Evolutionary conservation across 2,329 filamentous ascomycete genomes (phyloP).

Genomic region (Penicillium sp.): DNA sequence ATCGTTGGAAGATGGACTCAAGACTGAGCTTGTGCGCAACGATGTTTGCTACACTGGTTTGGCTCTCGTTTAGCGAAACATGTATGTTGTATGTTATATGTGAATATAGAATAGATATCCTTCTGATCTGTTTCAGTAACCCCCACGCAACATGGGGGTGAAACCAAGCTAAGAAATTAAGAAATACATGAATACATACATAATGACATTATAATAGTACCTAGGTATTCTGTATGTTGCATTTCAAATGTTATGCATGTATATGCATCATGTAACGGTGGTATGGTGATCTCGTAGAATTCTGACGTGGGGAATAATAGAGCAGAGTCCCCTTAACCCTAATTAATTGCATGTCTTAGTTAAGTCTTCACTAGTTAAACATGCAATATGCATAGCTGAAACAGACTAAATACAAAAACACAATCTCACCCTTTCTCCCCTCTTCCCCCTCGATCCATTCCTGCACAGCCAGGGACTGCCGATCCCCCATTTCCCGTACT

Average conservation of each 20-base stretch:
- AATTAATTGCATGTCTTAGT: not conserved
- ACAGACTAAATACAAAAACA: not conserved
- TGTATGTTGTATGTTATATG: not conserved
- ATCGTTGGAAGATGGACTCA: conserved; percentile 14
- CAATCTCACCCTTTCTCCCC: not conserved
- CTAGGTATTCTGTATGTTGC: not conserved
- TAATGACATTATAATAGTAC: no score
- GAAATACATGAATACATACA: not conserved
- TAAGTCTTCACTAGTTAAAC: no score
- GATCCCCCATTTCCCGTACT: not conserved
- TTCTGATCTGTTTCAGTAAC: not conserved
- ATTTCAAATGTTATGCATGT: not conserved
- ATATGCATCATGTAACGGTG: not conserved
- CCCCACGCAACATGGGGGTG: conserved; percentile 2
- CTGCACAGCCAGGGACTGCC: not conserved
- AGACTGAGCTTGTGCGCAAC: conserved; percentile 15
- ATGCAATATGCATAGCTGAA: not conserved
- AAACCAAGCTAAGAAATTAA: not conserved
- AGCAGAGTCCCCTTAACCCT: not conserved
- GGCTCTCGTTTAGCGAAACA: conserved; percentile 5
- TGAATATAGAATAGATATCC: not conserved
- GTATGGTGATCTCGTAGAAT: not conserved
- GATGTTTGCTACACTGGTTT: conserved; percentile 18
- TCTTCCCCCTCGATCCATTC: conserved; percentile 3
- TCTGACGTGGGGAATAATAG: not conserved